Evolutionary conservation across 768 basidiomycete species (phyloP), one percentile per base, ranked within the genome.

Genomic region (Suillus bovinus): DNA sequence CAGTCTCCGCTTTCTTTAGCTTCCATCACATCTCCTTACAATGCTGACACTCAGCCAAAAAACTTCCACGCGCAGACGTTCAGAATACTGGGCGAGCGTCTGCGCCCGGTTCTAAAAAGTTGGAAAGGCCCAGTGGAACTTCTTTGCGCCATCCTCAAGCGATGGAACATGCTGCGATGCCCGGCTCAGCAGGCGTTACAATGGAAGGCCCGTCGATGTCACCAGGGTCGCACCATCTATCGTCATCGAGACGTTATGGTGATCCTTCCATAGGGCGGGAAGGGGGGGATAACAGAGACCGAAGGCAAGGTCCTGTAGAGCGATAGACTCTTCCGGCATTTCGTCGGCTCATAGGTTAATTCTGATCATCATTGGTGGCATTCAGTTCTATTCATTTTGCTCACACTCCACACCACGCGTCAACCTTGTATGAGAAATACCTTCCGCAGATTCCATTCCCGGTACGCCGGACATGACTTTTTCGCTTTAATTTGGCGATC

Each of bases 51-150:
- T 53, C 82, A 80, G 82, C 73, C 86, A 89, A 89, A 90, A 89
- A 89, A 90, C 82, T 87, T 61, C 82, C 78, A 70, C 84, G 88
- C 88, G 88, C 88, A 89, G 88, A 87, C 83, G 88, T 82, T 81
- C 81, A 82, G 69, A 70, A 69, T 62, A 71, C 87, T 83, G 88
- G 87, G 88, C 86, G 85, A 78, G 83, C 84, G 87, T 87, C 88
- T 89, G 88, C 88, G 88, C 86, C 82, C 67, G 79, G 76, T 71
- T 66, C 69, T 49, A 70, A 74, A 63, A 65, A 75, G 22, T 65
- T 66, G 67, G 73, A 74, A 68, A 66, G 73, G 64, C 75, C 73
- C 68, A 75, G 74, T 66, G 74, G 64, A 55, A 49, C 69, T 79
- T 66, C 79, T 75, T 72, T 82, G 79, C 74, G 79, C 70, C 67